These are phyloP conservation scores for Saccharomyces hybrid DNA, from an alignment of 1,139 yeast genomes.

Conservation along the genomic window DNA sequence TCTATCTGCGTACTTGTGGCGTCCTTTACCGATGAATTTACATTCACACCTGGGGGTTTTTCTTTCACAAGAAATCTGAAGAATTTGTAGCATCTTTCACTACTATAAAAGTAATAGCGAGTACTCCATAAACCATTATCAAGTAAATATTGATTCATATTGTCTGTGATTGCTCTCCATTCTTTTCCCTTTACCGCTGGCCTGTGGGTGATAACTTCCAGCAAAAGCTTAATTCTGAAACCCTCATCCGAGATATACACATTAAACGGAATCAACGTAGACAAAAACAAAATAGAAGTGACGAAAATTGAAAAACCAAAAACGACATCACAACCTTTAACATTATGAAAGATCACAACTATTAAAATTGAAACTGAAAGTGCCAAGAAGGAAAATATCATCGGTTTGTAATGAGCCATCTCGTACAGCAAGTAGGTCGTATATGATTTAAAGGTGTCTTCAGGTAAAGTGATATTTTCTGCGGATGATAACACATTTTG, in stretches of 20 bases:
- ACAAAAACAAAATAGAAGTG: not conserved
- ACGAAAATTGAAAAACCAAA: not conserved
- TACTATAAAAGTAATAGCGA: not conserved
- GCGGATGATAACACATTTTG: not conserved
- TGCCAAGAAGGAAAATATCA: not conserved
- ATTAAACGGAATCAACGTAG: not conserved
- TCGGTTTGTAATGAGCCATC: not conserved
- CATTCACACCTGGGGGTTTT: not conserved
- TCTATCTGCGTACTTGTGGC: not conserved
- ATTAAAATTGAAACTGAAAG: not conserved
- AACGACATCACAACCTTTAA: not conserved
- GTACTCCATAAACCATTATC: not conserved
- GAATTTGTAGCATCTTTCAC: not conserved
- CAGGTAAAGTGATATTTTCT: not conserved
- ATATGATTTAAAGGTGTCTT: not conserved
- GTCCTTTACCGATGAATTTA: not conserved
- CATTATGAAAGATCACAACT: not conserved
- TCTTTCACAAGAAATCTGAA: not conserved
- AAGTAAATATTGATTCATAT: not conserved
- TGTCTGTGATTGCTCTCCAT: not conserved
- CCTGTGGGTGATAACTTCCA: not conserved
- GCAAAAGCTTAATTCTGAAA: not conserved
- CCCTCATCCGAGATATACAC: not conserved
- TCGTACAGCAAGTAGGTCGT: not conserved
- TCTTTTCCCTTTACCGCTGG: not conserved